phyloP scores from a whole-genome alignment of 1,139 yeast genomes.

The Keqinozyma sinolaborantium region DNA sequence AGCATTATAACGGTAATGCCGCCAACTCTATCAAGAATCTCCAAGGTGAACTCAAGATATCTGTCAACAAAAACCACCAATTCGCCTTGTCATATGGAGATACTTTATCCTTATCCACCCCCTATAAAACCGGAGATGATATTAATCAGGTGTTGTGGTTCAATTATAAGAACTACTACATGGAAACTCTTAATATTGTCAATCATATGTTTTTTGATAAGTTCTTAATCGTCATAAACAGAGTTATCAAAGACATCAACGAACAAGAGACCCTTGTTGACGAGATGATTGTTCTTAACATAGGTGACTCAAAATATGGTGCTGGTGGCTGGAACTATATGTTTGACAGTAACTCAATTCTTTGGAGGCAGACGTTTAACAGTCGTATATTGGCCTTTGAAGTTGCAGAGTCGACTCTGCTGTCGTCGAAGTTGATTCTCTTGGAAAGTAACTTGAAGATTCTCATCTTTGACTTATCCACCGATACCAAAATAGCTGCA shows the following conservation, averaged over 20 bases:
- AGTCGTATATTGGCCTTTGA: slow-evolving; percentile 24
- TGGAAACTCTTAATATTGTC: slow-evolving; percentile 32
- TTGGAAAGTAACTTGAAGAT: slow-evolving; percentile 31
- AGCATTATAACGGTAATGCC: slow-evolving; percentile 15
- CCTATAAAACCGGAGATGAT: slow-evolving; percentile 20
- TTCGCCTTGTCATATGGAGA: slow-evolving; percentile 28
- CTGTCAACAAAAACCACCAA: slow-evolving; percentile 25
- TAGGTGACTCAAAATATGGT: slow-evolving; percentile 31
- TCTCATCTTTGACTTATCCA: slow-evolving; percentile 25
- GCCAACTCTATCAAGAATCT: slow-evolving; percentile 10
- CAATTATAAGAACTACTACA: slow-evolving; percentile 31
- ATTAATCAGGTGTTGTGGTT: slow-evolving; percentile 40
- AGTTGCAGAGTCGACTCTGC: slow-evolving; percentile 8
- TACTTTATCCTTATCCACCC: slow-evolving; percentile 35
- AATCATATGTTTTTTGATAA: slow-evolving; percentile 35
- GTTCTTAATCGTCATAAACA: slow-evolving; percentile 32
- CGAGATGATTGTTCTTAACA: slow-evolving; percentile 37
- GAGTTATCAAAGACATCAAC: slow-evolving; percentile 17
- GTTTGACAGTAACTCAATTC: slow-evolving; percentile 37
- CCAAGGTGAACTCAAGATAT: slow-evolving; percentile 19
- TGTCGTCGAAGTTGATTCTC: slow-evolving; percentile 18
- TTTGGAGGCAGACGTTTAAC: slow-evolving; percentile 40
- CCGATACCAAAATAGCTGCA: slow-evolving; percentile 1
- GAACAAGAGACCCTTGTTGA: slow-evolving; percentile 20
- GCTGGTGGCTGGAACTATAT: slow-evolving; percentile 29